These are phyloP conservation scores for Vitis labrusca DNA, from an alignment of 164 flowering plant genomes.

Conservation along the genomic window DNA sequence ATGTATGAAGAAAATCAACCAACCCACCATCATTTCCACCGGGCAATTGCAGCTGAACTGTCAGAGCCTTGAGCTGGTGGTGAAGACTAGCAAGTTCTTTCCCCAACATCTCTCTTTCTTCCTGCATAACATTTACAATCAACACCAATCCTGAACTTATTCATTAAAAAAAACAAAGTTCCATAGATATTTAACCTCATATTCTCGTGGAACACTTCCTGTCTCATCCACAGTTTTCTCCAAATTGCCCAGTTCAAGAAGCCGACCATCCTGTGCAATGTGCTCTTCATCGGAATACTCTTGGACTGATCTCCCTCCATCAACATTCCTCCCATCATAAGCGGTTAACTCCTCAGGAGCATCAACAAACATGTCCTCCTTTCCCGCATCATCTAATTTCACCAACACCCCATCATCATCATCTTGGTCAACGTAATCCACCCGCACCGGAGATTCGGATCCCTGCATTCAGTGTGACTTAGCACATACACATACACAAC, in stretches of 20 bases:
- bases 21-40: conserved; percentile 22
- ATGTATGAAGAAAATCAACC: conserved; percentile 18
- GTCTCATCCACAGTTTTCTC: conserved; percentile 49
- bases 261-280: conserved; percentile 11
- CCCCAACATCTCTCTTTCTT: conserved; percentile 48
- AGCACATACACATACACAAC: neutral
- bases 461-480: conserved; percentile 23
- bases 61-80: conserved; percentile 36
- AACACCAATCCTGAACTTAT: neutral
- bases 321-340: conserved; percentile 3
- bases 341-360: conserved; percentile 55
- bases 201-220: conserved; percentile 36
- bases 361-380: conserved; percentile 73
- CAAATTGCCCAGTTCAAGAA: conserved; percentile 32
- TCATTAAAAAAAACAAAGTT: neutral
- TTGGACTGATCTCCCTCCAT: conserved; percentile 19
- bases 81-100: conserved; percentile 40
- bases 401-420: conserved; percentile 23
- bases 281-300: conserved; percentile 27
- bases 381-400: conserved; percentile 47
- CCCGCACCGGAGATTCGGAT: conserved; percentile 20
- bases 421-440: conserved; percentile 16
- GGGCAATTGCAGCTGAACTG: conserved; percentile 16
- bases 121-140: conserved; percentile 41
- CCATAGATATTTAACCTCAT: conserved; percentile 32